Percentiles rank a stretch among this genome's conserved stretches.
Evolutionary conservation across 2,329 filamentous ascomycete species (phyloP).

Genomic region (Penicillium corylophilum): DNA sequence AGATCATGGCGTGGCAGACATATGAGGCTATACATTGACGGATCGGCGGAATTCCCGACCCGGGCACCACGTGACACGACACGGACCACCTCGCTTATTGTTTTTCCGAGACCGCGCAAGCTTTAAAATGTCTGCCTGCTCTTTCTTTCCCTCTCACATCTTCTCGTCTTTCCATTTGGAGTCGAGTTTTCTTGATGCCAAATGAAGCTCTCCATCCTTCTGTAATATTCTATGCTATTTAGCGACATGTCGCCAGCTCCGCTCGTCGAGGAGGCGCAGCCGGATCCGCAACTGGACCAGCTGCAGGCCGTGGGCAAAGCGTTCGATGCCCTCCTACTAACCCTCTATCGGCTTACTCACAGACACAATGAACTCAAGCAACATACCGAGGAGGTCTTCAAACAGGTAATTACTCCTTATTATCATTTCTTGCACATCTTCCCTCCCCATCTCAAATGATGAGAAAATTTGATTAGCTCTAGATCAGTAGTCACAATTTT

Average conservation of each 20-base stretch:
- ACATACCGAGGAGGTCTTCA: slow-evolving; percentile 38
- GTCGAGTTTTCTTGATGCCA: slow-evolving; percentile 15
- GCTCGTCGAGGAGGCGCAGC: slow-evolving; percentile 30
- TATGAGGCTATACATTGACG: background rate
- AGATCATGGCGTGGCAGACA: background rate
- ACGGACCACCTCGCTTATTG: slow-evolving; percentile 39
- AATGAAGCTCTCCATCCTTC: slow-evolving; percentile 1
- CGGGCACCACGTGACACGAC: slow-evolving; percentile 25
- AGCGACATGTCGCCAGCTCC: slow-evolving; percentile 35
- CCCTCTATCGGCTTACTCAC: slow-evolving; percentile 38
- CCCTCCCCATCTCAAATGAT: slow-evolving; percentile 44
- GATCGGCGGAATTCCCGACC: slow-evolving; percentile 23
- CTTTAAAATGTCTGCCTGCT: slow-evolving; percentile 20
- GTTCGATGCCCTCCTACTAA: slow-evolving; percentile 45
- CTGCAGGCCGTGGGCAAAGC: slow-evolving; percentile 39
- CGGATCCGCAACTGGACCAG: slow-evolving; percentile 30
- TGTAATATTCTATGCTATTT: slow-evolving; percentile 24
- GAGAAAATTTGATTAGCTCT: slow-evolving; percentile 68
- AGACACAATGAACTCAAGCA: slow-evolving; percentile 41
- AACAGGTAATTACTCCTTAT: slow-evolving; percentile 37
- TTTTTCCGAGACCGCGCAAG: slow-evolving; percentile 21
- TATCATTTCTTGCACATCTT: slow-evolving; percentile 1
- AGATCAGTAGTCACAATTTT: slow-evolving; percentile 69
- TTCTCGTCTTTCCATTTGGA: slow-evolving; percentile 27
- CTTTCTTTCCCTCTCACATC: slow-evolving; percentile 12